Conservation (phyloP, 768 basidiomycete genomes). For the Mycena chlorophos region DNA sequence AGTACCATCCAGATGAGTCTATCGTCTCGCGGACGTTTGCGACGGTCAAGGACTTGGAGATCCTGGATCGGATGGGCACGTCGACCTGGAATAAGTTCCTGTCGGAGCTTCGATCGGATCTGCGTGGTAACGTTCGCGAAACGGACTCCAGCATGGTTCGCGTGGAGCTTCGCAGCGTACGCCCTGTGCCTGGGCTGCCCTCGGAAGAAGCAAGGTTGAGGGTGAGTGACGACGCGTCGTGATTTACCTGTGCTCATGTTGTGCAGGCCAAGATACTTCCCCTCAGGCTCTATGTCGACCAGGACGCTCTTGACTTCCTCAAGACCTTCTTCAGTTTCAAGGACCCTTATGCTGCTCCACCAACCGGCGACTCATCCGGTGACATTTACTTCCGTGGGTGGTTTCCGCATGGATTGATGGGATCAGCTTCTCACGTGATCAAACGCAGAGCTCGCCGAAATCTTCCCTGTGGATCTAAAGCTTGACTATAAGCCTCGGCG, state of each 20-base stretch:
- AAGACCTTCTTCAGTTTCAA: conserved; percentile 95
- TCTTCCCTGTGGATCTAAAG: conserved; percentile 93
- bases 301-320: conserved; percentile 96
- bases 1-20: conserved; percentile 54
- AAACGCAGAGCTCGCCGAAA: conserved; percentile 81
- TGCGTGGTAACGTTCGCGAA: conserved; percentile 85
- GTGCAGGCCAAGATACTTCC: conserved; percentile 86
- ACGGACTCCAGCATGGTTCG: conserved; percentile 94
- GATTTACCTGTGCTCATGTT: not conserved
- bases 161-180: conserved; percentile 73
- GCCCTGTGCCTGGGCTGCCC: conserved; percentile 65
- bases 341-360: conserved; percentile 49
- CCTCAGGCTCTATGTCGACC: conserved; percentile 90
- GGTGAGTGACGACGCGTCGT: conserved; percentile 42
- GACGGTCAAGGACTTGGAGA: conserved; percentile 75
- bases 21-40: conserved; percentile 67
- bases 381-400: conserved; percentile 76
- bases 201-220: conserved; percentile 78
- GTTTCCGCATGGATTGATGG: conserved; percentile 1
- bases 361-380: conserved; percentile 35
- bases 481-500: conserved; percentile 98
- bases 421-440: not conserved
- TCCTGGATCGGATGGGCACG: conserved; percentile 95
- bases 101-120: conserved; percentile 80
- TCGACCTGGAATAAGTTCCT: conserved; percentile 99